Evolutionary conservation across 352 stramenopile species (phyloP).

Genomic region (Blastocystis sp.): DNA sequence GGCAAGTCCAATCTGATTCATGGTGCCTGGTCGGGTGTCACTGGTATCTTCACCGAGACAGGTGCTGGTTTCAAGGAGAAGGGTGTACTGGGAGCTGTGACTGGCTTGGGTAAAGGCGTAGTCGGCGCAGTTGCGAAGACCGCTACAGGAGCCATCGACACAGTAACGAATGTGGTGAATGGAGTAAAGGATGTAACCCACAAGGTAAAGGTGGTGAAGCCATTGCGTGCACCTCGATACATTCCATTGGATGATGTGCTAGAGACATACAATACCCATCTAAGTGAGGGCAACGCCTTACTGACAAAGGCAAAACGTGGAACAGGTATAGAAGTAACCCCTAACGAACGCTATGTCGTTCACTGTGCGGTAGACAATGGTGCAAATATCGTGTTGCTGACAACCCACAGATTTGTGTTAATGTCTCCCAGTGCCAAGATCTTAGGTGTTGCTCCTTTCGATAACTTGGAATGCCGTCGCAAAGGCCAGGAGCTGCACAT

Average conservation of each 20-base stretch:
- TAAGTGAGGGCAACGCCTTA: background rate
- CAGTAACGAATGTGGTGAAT: constrained; percentile 48
- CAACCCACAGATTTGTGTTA: constrained; percentile 6
- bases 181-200: constrained; percentile 51
- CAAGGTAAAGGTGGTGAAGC: constrained; percentile 46
- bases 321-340: background rate
- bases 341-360: constrained; percentile 56
- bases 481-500: constrained; percentile 39
- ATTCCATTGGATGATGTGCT: constrained; percentile 59
- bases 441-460: constrained; percentile 19
- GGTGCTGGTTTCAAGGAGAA: constrained; percentile 48
- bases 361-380: constrained; percentile 33
- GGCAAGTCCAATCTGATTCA: constrained; percentile 57
- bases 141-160: constrained; percentile 55
- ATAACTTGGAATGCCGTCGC: background rate
- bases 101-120: constrained; percentile 38
- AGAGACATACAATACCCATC: constrained; percentile 28
- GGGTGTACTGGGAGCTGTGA: constrained; percentile 23
- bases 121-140: constrained; percentile 35
- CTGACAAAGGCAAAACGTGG: constrained; percentile 28
- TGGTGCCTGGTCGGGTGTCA: constrained; percentile 22
- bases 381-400: constrained; percentile 6
- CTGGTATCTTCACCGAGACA: constrained; percentile 57
- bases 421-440: constrained; percentile 7
- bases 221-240: constrained; percentile 35